Evolutionary conservation across 768 basidiomycete species (phyloP).

Genomic region (Xerocomus potaroensis): DNA sequence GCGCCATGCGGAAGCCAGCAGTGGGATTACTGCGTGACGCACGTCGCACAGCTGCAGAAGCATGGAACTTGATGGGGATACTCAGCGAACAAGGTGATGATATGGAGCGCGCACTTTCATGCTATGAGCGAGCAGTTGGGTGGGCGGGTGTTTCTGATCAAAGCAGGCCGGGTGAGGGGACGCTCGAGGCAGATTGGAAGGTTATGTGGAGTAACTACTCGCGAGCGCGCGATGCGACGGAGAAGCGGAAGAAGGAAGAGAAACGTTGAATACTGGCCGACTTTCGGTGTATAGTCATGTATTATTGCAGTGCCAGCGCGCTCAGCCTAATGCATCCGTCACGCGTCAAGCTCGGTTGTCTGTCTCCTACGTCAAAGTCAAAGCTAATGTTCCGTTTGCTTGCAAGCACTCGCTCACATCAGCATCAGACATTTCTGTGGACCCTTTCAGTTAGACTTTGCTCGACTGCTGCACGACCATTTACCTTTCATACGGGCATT

Average conservation of each 20-base stretch:
- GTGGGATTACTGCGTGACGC: constrained; percentile 60
- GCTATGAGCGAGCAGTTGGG: constrained; percentile 63
- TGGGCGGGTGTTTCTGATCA: constrained; percentile 55
- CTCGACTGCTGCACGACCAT: constrained; percentile 43
- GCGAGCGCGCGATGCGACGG: constrained; percentile 38
- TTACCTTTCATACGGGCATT: constrained; percentile 69
- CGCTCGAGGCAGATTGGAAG: constrained; percentile 57
- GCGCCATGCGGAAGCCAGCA: constrained; percentile 52
- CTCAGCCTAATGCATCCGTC: too few species aligned
- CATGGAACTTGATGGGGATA: constrained; percentile 71
- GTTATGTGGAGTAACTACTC: constrained; percentile 57
- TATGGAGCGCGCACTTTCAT: constrained; percentile 44
- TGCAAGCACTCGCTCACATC: not conserved
- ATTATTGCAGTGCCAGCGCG: too few species aligned
- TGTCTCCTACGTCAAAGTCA: not conserved
- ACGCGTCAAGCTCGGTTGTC: constrained; percentile 15
- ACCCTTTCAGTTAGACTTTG: constrained; percentile 10
- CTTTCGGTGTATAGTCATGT: too few species aligned
- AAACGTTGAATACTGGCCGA: constrained; percentile 2
- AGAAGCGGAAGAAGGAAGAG: constrained; percentile 6
- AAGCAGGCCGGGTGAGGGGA: constrained; percentile 46
- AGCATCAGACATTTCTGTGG: not conserved
- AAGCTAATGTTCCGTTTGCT: constrained; percentile 13
- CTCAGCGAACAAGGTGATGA: constrained; percentile 46
- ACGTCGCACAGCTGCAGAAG: constrained; percentile 64